Evolutionary conservation across 768 basidiomycete species (phyloP).

Genomic region (Royoungia palumana): DNA sequence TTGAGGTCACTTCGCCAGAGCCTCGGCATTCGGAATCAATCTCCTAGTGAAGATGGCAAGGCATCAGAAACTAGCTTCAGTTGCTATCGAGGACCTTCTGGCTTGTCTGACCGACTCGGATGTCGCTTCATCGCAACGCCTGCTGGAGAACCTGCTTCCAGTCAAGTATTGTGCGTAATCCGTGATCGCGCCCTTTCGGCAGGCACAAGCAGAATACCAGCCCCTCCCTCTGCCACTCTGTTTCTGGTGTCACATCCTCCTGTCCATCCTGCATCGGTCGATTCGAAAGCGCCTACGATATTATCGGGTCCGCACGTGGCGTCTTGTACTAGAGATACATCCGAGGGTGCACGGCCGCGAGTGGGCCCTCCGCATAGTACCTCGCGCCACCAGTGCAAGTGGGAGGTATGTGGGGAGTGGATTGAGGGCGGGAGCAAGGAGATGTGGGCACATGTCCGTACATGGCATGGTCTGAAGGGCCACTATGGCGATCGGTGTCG

Average conservation of each 20-base stretch:
- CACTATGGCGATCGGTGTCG: background rate
- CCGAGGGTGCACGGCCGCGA: background rate
- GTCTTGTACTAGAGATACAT: background rate
- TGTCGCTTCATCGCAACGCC: no score
- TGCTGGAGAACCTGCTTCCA: background rate
- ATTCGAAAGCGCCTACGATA: background rate
- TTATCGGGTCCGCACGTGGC: background rate
- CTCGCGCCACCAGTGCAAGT: constrained; percentile 5
- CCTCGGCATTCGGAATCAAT: background rate
- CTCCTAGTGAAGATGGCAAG: no score
- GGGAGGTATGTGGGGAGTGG: constrained; percentile 4
- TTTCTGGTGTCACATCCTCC: background rate
- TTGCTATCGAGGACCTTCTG: no score
- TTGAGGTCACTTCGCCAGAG: constrained; percentile 1
- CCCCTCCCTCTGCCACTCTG: background rate
- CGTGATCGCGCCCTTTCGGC: background rate
- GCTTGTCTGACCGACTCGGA: background rate
- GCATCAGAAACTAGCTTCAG: no score
- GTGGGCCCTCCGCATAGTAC: background rate
- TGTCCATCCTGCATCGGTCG: background rate
- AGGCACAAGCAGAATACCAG: background rate
- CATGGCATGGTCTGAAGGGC: constrained; percentile 11
- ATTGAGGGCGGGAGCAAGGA: constrained; percentile 12
- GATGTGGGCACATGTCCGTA: constrained; percentile 10
- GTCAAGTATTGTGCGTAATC: background rate